Conservation (phyloP, 495 filamentous ascomycete genomes). For the Rostrohypoxylon terebratum region DNA sequence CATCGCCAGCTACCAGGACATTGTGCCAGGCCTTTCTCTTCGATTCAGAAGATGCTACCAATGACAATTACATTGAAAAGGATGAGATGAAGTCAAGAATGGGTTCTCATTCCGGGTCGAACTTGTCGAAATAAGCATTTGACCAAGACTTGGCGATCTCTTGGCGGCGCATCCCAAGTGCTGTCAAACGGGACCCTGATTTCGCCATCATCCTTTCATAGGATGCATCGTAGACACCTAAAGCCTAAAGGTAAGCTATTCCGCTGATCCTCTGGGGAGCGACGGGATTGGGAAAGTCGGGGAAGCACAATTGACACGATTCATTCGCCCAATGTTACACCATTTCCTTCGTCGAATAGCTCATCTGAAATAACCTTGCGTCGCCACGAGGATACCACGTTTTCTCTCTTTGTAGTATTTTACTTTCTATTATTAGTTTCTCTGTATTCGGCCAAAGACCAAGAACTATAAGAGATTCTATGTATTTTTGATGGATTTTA, state of each 20-base stretch:
- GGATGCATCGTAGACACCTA: not conserved
- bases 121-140: slow-evolving; percentile 47
- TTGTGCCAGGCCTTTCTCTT: not conserved
- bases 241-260: not conserved
- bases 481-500: not conserved
- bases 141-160: slow-evolving; percentile 51
- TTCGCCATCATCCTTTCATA: slow-evolving; percentile 34
- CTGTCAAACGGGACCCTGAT: slow-evolving; percentile 38
- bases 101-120: slow-evolving; percentile 22
- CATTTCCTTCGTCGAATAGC: slow-evolving; percentile 4
- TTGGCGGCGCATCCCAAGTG: slow-evolving; percentile 39
- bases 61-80: not conserved
- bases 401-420: not conserved
- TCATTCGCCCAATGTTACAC: slow-evolving; percentile 22
- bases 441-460: not conserved
- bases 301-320: not conserved
- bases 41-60: not conserved
- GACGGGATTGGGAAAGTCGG: not conserved
- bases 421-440: not conserved
- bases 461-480: not conserved
- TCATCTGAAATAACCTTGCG: slow-evolving; percentile 17
- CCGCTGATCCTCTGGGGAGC: slow-evolving; percentile 14
- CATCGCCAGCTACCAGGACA: not conserved
- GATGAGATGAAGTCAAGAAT: slow-evolving; percentile 18
- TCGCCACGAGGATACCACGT: slow-evolving; percentile 8